phyloP scores from a whole-genome alignment of 805 yeast genomes.

The Kazachstania psychrophila region DNA sequence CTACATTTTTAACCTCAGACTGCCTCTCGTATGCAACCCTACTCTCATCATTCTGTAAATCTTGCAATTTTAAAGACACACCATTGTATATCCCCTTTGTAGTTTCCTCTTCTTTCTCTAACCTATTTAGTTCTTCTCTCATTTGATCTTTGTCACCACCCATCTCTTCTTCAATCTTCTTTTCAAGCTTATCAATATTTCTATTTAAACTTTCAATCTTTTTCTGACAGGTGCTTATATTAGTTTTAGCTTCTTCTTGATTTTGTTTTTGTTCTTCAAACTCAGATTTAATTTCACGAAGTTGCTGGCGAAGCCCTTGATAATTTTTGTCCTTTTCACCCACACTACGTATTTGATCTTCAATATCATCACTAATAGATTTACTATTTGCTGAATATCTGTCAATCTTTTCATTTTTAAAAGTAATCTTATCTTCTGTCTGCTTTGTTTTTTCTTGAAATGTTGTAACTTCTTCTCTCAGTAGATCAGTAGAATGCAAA shows the following conservation, averaged over 20 bases:
- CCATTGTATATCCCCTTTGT: constrained; percentile 5
- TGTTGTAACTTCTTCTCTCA: constrained; percentile 10
- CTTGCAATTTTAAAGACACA: constrained; percentile 9
- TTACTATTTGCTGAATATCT: constrained; percentile 16
- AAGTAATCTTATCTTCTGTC: constrained; percentile 10
- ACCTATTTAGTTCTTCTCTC: constrained; percentile 11
- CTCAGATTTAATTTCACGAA: constrained; percentile 11
- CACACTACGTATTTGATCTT: constrained; percentile 8
- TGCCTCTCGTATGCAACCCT: constrained; percentile 7
- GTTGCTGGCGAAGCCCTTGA: constrained; percentile 12
- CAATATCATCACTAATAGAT: constrained; percentile 12
- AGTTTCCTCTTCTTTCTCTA: constrained; percentile 10
- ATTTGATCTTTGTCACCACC: constrained; percentile 26
- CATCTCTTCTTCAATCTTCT: constrained; percentile 20
- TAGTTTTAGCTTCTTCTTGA: constrained; percentile 13
- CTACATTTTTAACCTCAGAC: constrained; percentile 8
- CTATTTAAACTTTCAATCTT: constrained; percentile 14
- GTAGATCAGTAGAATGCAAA: constrained; percentile 12
- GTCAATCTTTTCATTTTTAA: constrained; percentile 24
- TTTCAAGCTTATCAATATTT: constrained; percentile 21
- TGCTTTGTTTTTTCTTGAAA: constrained; percentile 15
- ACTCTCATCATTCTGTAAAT: constrained; percentile 14
- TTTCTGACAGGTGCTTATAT: constrained; percentile 16
- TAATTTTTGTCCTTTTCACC: constrained; percentile 15
- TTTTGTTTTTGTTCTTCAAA: constrained; percentile 19